Base-by-base conservation (phyloP, 371 early-diverging fungal genomes). In the Apophysomyces ossiformis region DNA sequence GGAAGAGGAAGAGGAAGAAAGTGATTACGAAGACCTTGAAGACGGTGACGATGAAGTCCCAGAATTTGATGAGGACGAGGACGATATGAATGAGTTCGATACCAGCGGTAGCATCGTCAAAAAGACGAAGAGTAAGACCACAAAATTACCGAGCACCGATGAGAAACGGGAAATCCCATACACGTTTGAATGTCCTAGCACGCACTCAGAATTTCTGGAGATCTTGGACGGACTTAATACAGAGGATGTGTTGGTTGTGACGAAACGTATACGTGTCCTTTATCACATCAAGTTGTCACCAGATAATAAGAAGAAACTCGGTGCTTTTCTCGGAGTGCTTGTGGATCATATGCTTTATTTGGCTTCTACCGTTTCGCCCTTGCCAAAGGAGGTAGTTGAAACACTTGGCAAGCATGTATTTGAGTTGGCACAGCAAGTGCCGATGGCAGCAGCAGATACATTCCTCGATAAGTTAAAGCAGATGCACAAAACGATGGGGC, bases 191-290 rank as follows among this genome's bases (percentile, higher is more conserved):
- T 92, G 93, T 54, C 96, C 98, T 5, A 75, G 77, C 0, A 82
- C 87, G 6, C 63, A 63, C 15, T 46, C 47, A n/a, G 63, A 63
- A 35, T 91, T 43, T 64, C 89, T 26, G 18, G 58, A 56, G 4
- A 67, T 78, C 15, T 57, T 82, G 38, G 69, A 87, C 16, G 84
- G 77, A 44, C 81, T 88, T 26, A 70, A 75, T 0, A 64, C 85
- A 5, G 86, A 88, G 39, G 91, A 94, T 56, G 85, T 89, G 26
- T 72, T 86, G 6, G 82, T 86, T 0, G 89, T 95, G 13, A 76
- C 94, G 35, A 82, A 90, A 61, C 92, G 96, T 58, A 86, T 95
- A 66, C 92, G 94, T 38, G 87, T 91, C 7, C 74, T 94, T 39
- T 88, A 95, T 75, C 92, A 95, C 71, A 84, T 88, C 64, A 90